Evolutionary conservation across 371 early-diverging fungal species (phyloP).

Genomic region (Mucor plumbeus): DNA sequence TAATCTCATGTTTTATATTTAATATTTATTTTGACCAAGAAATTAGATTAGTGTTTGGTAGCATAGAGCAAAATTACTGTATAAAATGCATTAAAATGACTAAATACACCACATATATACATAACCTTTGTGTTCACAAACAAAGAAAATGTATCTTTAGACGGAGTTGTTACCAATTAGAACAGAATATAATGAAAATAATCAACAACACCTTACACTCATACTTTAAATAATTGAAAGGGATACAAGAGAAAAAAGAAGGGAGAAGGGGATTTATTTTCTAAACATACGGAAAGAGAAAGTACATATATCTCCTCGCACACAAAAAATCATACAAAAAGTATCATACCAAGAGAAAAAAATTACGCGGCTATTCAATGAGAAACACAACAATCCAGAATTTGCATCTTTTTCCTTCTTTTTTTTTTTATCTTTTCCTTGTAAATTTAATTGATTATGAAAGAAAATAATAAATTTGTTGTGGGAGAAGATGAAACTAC

Average conservation of each 20-base stretch:
- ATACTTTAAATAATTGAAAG: too few relatives aligned
- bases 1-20: not conserved
- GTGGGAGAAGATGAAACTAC: conserved; percentile 28
- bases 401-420: not conserved
- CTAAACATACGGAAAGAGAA: too few relatives aligned
- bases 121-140: too few relatives aligned
- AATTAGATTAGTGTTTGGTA: conserved; percentile 19
- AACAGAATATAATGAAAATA: too few relatives aligned
- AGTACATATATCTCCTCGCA: not conserved
- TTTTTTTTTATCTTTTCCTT: not conserved
- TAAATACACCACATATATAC: not conserved
- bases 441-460: conserved; percentile 11
- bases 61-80: not conserved
- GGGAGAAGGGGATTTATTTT: too few relatives aligned
- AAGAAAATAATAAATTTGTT: conserved; percentile 25
- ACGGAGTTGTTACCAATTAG: too few relatives aligned
- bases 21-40: conserved; percentile 7
- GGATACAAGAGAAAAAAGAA: too few relatives aligned
- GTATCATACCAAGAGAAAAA: not conserved
- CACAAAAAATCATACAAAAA: not conserved
- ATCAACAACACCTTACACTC: too few relatives aligned
- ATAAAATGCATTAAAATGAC: not conserved
- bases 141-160: too few relatives aligned
- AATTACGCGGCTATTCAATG: conserved; percentile 10
- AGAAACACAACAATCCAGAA: not conserved